These are phyloP conservation scores for Pythium phragmiticola DNA, from an alignment of 352 stramenopile genomes.

Conservation along the genomic window DNA sequence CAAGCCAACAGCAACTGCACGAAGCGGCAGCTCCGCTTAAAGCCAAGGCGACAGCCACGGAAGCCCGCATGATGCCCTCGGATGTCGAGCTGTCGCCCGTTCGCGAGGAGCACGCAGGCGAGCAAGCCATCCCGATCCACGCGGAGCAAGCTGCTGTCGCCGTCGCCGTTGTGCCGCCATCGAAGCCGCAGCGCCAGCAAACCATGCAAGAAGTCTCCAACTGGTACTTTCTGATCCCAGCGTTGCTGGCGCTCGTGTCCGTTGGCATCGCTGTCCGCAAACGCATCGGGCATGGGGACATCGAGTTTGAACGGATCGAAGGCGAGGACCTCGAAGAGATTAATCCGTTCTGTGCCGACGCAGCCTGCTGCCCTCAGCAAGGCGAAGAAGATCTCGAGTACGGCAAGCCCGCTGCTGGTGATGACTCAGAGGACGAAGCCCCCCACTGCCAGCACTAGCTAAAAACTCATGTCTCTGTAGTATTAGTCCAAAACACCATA, in stretches of 20 bases:
- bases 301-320: slow-evolving; percentile 41
- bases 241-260: slow-evolving; percentile 39
- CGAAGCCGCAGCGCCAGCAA: neutral
- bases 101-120: slow-evolving; percentile 1
- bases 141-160: neutral
- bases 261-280: slow-evolving; percentile 38
- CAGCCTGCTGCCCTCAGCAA: slow-evolving; percentile 26
- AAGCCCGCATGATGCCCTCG: neutral
- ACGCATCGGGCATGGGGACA: slow-evolving; percentile 3
- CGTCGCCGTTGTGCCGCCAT: neutral
- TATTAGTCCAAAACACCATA: slow-evolving; percentile 24
- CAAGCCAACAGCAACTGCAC: neutral
- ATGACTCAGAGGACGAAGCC: slow-evolving; percentile 21
- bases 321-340: slow-evolving; percentile 54
- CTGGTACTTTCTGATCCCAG: slow-evolving; percentile 48
- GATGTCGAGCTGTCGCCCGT: neutral
- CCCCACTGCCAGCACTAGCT: neutral
- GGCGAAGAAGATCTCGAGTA: slow-evolving; percentile 39
- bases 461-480: neutral
- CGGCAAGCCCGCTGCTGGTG: slow-evolving; percentile 30
- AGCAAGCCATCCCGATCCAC: slow-evolving; percentile 6
- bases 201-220: slow-evolving; percentile 31
- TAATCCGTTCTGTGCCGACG: slow-evolving; percentile 63
- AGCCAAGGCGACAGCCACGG: neutral
- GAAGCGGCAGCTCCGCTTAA: neutral